These are phyloP conservation scores for Zymoseptoria tritici DNA, from an alignment of 2,329 filamentous ascomycete genomes.

Conservation along the genomic window DNA sequence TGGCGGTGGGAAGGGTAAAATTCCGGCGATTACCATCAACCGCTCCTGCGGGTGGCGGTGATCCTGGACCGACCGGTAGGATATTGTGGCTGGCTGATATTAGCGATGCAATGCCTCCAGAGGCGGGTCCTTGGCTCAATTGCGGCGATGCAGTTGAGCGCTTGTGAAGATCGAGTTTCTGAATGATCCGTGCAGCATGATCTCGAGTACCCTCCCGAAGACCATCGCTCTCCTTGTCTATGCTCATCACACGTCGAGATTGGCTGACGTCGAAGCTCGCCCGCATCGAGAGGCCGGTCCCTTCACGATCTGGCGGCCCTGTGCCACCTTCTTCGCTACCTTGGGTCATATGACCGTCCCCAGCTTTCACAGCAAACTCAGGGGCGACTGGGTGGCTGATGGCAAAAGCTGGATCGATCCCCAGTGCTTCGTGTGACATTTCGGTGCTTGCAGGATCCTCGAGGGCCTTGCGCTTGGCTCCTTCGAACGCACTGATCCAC, in stretches of 20 bases:
- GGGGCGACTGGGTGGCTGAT: conserved; percentile 82
- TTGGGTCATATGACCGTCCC: conserved; percentile 56
- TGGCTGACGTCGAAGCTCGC: conserved; percentile 65
- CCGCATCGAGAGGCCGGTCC: conserved; percentile 40
- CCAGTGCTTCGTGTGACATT: conserved; percentile 33
- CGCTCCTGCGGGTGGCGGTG: conserved; percentile 28
- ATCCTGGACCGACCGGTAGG: conserved; percentile 55
- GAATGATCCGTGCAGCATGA: conserved; percentile 81
- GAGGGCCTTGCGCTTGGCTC: conserved; percentile 86
- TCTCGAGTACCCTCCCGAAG: conserved; percentile 60
- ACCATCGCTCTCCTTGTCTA: conserved; percentile 34
- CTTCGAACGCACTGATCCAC: conserved; percentile 89
- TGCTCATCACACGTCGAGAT: conserved; percentile 37
- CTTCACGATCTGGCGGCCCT: conserved; percentile 50
- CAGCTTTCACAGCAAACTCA: conserved; percentile 77
- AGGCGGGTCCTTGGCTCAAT: conserved; percentile 22
- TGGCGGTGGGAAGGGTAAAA: conserved; percentile 36
- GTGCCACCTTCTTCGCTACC: conserved; percentile 56
- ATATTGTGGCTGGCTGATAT: conserved; percentile 79
- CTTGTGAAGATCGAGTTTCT: conserved; percentile 83
- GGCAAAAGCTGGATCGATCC: conserved; percentile 71
- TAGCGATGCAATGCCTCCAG: conserved; percentile 70
- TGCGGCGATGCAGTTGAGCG: conserved; percentile 53
- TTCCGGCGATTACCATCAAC: conserved; percentile 16
- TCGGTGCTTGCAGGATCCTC: conserved; percentile 58